A percentile compares a stretch with the other conserved stretches of the same genome.
phyloP scores from a whole-genome alignment of 2,329 filamentous ascomycete species.

The Arthrobotrys iridis region DNA sequence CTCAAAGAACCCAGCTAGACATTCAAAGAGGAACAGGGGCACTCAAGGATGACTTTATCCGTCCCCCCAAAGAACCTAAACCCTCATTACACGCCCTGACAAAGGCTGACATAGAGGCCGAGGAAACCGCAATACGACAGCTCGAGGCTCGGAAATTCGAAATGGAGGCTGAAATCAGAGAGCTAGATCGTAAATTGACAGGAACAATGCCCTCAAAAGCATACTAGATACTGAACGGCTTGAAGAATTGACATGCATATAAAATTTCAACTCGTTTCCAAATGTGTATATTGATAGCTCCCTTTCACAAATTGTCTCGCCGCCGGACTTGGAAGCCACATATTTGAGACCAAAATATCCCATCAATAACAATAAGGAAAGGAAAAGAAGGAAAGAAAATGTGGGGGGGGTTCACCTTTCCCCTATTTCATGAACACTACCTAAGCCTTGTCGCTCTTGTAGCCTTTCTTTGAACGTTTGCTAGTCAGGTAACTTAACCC shows the following conservation, averaged over 20 bases:
- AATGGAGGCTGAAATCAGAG: constrained; percentile 42
- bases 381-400: neutral
- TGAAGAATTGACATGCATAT: neutral
- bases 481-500: neutral
- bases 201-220: neutral
- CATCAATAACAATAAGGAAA: neutral
- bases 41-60: neutral
- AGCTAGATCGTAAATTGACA: constrained; percentile 33
- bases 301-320: neutral
- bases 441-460: neutral
- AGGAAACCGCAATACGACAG: constrained; percentile 29
- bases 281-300: neutral
- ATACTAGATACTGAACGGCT: neutral
- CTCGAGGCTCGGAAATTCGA: constrained; percentile 31
- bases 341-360: neutral
- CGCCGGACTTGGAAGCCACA: neutral
- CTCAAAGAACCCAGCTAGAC: constrained; percentile 45
- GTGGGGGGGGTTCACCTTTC: too few relatives aligned
- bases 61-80: neutral
- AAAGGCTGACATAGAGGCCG: constrained; percentile 27
- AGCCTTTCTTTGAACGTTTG: neutral
- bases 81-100: neutral
- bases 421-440: neutral
- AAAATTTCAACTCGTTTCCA: neutral
- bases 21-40: constrained; percentile 29